Conservation (phyloP, 2,329 filamentous ascomycete species). For the Colletotrichum falcatum region DNA sequence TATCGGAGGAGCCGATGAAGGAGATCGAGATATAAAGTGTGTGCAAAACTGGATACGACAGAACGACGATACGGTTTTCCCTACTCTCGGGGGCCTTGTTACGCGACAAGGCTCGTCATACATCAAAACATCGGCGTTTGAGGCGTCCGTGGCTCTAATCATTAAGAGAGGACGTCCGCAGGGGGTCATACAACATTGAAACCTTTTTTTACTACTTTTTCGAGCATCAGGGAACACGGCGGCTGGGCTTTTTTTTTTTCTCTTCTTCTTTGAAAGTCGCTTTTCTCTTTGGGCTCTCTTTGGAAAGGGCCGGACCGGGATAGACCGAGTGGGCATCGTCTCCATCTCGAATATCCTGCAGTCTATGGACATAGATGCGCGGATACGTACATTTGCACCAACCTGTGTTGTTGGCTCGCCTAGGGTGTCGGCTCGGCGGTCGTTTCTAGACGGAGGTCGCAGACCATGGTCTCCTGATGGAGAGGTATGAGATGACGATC, state of each 20-base stretch:
- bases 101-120: conserved; percentile 38
- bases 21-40: conserved; percentile 68
- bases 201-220: conserved; percentile 25
- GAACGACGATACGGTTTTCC: conserved; percentile 44
- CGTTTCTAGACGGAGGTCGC: conserved; percentile 2
- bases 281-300: conserved; percentile 37
- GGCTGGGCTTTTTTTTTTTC: conserved; percentile 36
- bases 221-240: conserved; percentile 40
- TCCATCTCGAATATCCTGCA: conserved; percentile 32
- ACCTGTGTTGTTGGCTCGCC: conserved; percentile 14
- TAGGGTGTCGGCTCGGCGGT: background rate
- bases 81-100: conserved; percentile 38
- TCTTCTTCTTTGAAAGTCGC: conserved; percentile 18
- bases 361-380: conserved; percentile 41
- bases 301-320: conserved; percentile 39
- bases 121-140: conserved; percentile 42
- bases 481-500: conserved; percentile 13
- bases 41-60: conserved; percentile 44
- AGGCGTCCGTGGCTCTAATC: conserved; percentile 42
- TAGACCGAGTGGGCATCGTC: conserved; percentile 27
- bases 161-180: conserved; percentile 39
- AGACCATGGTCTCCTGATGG: conserved; percentile 9
- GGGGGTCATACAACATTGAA: conserved; percentile 41
- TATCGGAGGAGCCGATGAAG: conserved; percentile 67
- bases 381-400: conserved; percentile 41